Evolutionary conservation across 768 basidiomycete species (phyloP), one percentile per base, ranked within the genome.

Genomic region (Suillus subaureus): DNA sequence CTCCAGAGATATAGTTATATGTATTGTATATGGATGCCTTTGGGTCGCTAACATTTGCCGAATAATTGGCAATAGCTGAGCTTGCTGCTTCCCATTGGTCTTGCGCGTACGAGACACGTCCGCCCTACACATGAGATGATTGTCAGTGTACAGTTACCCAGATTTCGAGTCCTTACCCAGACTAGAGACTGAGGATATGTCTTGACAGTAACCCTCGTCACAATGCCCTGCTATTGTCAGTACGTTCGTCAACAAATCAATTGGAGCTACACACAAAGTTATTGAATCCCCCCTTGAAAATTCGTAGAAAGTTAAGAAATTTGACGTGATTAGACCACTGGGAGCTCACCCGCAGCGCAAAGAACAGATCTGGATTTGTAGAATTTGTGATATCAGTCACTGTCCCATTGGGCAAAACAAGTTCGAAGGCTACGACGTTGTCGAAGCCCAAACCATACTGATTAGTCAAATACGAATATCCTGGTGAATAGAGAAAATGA

Each of bases 401-500:
- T 0, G 74, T 79, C 9, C 88, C 88, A 68, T 82, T 81, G 0
- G 88, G 87, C 62, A 85, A 78, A 13, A 89, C 89, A 8, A 91
- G 81, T 66, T 90, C 85, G 69, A 78, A 89, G 0, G 83, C 83
- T 9, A 75, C 74, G 64, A 89, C 79, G 6, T 77, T 88, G 68
- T 90, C 89, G 33, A 82, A 63, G 0, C 85, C 81, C 45, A 90
- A 68, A 6, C 89, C 89, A 69, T 83, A 78, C 65, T 87, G 85
- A 70, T 89, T 89, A 1, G 85, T 84, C 66, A 82, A 79, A 85
- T 84, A 90, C 15, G 89, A 89, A 69, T 87, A 90, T 4, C 89
- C 89, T 84, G 9, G n/a, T 67, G 33, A 26, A 31, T 11, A n/a
- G 35, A 7, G 87, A 28, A 87, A 83, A 13, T 87, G 51, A 52